Evolutionary conservation across 768 basidiomycete species (phyloP).

Genomic region (Punctularia strigosozonata): DNA sequence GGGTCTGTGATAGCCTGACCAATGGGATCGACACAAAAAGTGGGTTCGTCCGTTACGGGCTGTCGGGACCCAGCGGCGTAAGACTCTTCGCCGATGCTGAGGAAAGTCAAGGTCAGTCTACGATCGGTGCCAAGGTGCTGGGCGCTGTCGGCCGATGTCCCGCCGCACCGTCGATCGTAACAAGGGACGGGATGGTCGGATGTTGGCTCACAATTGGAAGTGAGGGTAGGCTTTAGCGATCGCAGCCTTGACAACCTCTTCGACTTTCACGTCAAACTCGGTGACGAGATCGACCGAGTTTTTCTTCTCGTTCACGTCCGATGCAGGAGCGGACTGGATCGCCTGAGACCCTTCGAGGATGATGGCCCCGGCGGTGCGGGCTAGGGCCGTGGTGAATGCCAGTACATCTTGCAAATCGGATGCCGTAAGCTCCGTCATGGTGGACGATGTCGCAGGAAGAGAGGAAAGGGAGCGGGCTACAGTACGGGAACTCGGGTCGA

Average conservation of each 20-base stretch:
- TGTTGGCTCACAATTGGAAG: constrained; percentile 66
- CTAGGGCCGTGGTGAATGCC: constrained; percentile 57
- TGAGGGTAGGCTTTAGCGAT: constrained; percentile 55
- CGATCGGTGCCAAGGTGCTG: background rate
- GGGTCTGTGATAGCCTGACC: constrained; percentile 30
- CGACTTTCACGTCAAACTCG: constrained; percentile 86
- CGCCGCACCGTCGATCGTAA: background rate
- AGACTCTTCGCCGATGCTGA: constrained; percentile 89
- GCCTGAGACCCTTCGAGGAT: constrained; percentile 70
- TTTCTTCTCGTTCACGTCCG: constrained; percentile 71
- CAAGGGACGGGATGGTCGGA: background rate
- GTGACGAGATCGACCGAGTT: constrained; percentile 93
- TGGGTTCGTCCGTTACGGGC: constrained; percentile 76
- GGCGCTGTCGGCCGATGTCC: too few relatives aligned
- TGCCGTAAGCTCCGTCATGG: too few relatives aligned
- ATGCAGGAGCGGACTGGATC: constrained; percentile 43
- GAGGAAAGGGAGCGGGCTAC: too few relatives aligned
- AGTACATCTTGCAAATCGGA: constrained; percentile 50
- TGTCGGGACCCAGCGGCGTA: constrained; percentile 64
- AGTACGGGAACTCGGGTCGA: too few relatives aligned
- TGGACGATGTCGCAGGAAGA: too few relatives aligned
- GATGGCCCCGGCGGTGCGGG: constrained; percentile 60
- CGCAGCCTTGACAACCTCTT: constrained; percentile 67
- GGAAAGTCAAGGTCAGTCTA: constrained; percentile 3
- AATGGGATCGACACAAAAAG: constrained; percentile 95